These are phyloP conservation scores for Gastrolobium bilobum DNA, from an alignment of 306 rosid species.

Conservation along the genomic window DNA sequence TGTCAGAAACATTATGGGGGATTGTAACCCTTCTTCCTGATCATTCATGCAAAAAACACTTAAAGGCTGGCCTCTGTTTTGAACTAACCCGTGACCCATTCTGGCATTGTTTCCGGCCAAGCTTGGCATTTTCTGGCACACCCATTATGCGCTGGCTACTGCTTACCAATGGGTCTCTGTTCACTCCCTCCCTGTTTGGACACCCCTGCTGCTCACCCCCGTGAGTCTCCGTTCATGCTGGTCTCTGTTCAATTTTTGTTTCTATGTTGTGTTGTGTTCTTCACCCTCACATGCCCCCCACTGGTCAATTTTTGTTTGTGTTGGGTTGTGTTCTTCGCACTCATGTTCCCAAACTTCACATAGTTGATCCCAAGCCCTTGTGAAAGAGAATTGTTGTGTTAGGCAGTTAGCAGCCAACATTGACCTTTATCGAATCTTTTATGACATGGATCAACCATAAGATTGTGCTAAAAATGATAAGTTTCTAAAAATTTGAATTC, in stretches of 20 bases:
- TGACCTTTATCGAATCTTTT: constrained; percentile 8
- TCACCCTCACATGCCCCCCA: not conserved
- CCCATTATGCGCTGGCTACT: not conserved
- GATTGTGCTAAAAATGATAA: constrained; percentile 1
- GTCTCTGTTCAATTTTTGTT: constrained; percentile 1
- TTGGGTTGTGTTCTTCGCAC: not conserved
- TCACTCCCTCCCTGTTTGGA: not conserved
- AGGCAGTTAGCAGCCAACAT: not conserved
- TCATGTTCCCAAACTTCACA: not conserved
- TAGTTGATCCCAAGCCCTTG: not conserved
- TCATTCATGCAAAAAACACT: not conserved
- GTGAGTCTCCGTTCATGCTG: not conserved
- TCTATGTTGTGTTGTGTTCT: not conserved
- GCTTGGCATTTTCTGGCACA: not conserved
- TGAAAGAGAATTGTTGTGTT: not conserved
- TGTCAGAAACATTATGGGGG: not conserved
- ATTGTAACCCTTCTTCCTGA: constrained; percentile 14
- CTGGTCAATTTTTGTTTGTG: not conserved
- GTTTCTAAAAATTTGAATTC: not conserved
- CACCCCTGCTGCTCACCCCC: not conserved
- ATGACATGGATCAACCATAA: not conserved
- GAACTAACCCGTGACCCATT: not conserved
- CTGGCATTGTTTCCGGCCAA: not conserved
- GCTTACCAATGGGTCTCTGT: not conserved
- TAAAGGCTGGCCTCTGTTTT: not conserved